phyloP scores from a whole-genome alignment of 768 basidiomycete genomes.

The Megacollybia marginata region DNA sequence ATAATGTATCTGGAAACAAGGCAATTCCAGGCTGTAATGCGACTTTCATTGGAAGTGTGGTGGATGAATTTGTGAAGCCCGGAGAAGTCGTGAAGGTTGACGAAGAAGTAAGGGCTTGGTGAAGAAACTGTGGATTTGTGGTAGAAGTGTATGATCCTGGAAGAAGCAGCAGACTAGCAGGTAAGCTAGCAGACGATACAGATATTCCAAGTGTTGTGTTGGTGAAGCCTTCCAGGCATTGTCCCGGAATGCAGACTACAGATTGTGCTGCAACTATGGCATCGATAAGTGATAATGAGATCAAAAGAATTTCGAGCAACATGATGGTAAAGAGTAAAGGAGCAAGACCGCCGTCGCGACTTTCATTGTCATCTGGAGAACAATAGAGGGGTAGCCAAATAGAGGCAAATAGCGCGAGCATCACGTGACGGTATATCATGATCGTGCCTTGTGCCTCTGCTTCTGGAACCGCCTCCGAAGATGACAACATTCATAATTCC shows the following conservation, averaged over 20 bases:
- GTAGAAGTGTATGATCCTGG: conserved; percentile 72
- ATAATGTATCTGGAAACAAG: conserved; percentile 52
- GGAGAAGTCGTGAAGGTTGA: conserved; percentile 48
- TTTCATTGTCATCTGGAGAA: too few species aligned
- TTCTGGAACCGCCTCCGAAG: too few species aligned
- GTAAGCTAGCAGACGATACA: too few species aligned
- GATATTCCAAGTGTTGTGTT: conserved; percentile 42
- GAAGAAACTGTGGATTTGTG: conserved; percentile 67
- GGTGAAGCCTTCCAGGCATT: conserved; percentile 77
- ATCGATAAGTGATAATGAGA: too few species aligned
- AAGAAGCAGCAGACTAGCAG: conserved; percentile 42
- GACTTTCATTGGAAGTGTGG: conserved; percentile 54
- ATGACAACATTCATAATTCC: too few species aligned
- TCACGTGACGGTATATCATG: too few species aligned
- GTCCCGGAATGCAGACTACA: conserved; percentile 81
- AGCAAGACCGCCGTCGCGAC: too few species aligned
- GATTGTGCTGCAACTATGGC: conserved; percentile 38
- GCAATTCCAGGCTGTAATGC: conserved; percentile 60
- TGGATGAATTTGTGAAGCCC: conserved; percentile 52
- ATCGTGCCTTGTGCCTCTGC: too few species aligned
- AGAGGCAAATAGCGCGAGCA: too few species aligned
- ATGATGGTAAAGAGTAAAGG: too few species aligned
- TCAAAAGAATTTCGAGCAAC: too few species aligned
- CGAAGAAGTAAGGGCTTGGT: conserved; percentile 57
- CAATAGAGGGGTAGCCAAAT: too few species aligned